These are phyloP conservation scores for Paralagenidium karlingii DNA, from an alignment of 352 stramenopile species.

Conservation along the genomic window DNA sequence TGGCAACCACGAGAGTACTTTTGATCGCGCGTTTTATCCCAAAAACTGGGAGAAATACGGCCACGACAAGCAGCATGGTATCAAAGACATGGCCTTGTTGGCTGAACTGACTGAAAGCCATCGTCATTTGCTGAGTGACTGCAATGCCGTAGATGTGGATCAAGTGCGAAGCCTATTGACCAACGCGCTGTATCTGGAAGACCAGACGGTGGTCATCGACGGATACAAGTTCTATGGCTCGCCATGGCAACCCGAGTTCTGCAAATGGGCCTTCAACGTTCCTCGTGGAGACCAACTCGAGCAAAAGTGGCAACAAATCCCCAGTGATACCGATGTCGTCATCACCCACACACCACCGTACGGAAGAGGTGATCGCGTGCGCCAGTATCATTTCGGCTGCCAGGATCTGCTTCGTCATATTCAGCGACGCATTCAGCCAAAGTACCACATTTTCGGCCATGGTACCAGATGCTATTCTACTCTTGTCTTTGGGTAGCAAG, in stretches of 20 bases:
- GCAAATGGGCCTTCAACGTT: slow-evolving; percentile 25
- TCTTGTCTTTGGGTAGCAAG: too few species aligned
- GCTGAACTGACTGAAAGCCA: neutral
- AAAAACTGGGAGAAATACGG: slow-evolving; percentile 62
- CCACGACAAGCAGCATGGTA: slow-evolving; percentile 41
- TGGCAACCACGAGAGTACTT: slow-evolving; percentile 23
- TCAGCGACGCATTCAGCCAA: neutral
- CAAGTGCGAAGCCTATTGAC: slow-evolving; percentile 63
- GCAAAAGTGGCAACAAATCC: neutral
- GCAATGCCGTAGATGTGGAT: slow-evolving; percentile 24
- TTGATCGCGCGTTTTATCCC: slow-evolving; percentile 55
- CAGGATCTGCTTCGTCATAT: neutral
- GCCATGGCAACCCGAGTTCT: slow-evolving; percentile 76
- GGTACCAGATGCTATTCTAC: too few species aligned
- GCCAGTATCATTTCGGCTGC: neutral
- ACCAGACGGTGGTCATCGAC: slow-evolving; percentile 57
- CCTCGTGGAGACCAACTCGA: neutral
- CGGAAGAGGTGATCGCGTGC: neutral
- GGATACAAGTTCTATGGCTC: slow-evolving; percentile 63
- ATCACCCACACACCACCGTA: neutral
- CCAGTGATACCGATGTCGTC: neutral
- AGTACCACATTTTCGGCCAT: neutral
- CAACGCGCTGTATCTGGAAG: slow-evolving; percentile 65
- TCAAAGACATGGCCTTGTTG: neutral
- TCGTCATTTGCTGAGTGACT: neutral